Conservation (phyloP, 1,284 basidiomycete species). For the Microbotryum lychnidis-dioicae region DNA sequence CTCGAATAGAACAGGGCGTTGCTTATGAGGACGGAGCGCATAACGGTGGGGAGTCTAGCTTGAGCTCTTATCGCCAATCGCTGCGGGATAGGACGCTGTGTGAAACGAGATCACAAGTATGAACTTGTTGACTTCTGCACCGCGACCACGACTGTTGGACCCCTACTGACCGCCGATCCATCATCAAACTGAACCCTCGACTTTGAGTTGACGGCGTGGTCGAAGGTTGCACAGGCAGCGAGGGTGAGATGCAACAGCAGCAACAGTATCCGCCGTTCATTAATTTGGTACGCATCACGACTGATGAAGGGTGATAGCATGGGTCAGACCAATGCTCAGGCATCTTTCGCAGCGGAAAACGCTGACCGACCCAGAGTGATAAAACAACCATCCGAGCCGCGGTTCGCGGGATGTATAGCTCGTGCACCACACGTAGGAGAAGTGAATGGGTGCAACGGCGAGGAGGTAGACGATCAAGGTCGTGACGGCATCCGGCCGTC, state of each 20-base stretch:
- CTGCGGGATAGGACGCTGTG: conserved; percentile 26
- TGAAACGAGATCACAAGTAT: not conserved
- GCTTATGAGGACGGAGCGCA: conserved; percentile 6
- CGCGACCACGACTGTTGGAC: not conserved
- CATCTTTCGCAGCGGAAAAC: not conserved
- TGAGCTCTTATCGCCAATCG: conserved; percentile 18
- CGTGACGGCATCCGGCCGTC: not conserved
- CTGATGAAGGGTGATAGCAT: not conserved
- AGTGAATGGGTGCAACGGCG: conserved; percentile 8
- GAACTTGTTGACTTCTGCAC: not conserved
- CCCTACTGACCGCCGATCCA: conserved; percentile 8
- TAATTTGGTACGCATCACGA: conserved; percentile 27
- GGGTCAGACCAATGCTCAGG: not conserved
- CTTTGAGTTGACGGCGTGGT: conserved; percentile 15
- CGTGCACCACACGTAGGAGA: conserved; percentile 26
- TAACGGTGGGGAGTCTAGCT: not conserved
- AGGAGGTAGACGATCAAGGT: conserved; percentile 21
- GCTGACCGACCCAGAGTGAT: conserved; percentile 19
- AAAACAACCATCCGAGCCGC: conserved; percentile 15
- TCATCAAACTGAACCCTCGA: conserved; percentile 27
- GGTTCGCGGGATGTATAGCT: conserved; percentile 12
- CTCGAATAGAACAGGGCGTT: conserved; percentile 23
- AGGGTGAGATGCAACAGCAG: conserved; percentile 15
- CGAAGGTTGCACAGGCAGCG: conserved; percentile 12
- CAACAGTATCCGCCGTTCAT: conserved; percentile 29